phyloP scores from a whole-genome alignment of 805 yeast genomes.

The Starmerella sirachaensis region DNA sequence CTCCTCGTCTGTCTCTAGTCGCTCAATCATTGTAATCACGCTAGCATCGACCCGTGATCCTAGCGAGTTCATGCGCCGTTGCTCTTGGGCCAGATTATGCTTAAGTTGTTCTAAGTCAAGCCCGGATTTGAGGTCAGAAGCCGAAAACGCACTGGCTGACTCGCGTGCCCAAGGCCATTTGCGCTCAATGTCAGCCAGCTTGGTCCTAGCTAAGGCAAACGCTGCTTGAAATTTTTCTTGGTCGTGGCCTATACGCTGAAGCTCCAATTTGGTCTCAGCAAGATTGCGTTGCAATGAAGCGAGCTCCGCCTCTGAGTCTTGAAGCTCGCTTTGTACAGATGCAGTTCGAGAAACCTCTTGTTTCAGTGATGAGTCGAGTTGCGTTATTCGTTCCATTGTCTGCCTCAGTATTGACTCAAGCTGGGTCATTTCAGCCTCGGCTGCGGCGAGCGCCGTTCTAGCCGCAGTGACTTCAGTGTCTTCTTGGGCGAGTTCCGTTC shows the following conservation, averaged over 20 bases:
- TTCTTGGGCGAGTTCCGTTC: slow-evolving; percentile 25
- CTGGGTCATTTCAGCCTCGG: slow-evolving; percentile 61
- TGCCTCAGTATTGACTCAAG: background rate
- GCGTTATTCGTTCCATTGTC: background rate
- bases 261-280: slow-evolving; percentile 11
- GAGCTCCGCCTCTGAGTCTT: slow-evolving; percentile 6
- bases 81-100: slow-evolving; percentile 9
- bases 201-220: slow-evolving; percentile 1
- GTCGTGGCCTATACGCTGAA: slow-evolving; percentile 12
- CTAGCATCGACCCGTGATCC: slow-evolving; percentile 14
- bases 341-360: slow-evolving; percentile 6
- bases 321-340: slow-evolving; percentile 4
- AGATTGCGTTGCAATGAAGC: background rate
- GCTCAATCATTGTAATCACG: slow-evolving; percentile 17
- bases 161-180: slow-evolving; percentile 11
- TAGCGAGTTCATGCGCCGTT: slow-evolving; percentile 11
- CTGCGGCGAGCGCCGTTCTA: slow-evolving; percentile 69
- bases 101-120: slow-evolving; percentile 7
- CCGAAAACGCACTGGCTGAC: background rate
- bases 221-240: slow-evolving; percentile 3
- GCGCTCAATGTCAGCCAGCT: slow-evolving; percentile 4
- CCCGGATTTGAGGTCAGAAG: slow-evolving; percentile 1
- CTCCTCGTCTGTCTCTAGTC: slow-evolving; percentile 17
- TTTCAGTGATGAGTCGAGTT: slow-evolving; percentile 6
- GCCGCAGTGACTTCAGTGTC: slow-evolving; percentile 31